phyloP scores from a whole-genome alignment of 2,329 filamentous ascomycete species.

The Onygenales sp. region DNA sequence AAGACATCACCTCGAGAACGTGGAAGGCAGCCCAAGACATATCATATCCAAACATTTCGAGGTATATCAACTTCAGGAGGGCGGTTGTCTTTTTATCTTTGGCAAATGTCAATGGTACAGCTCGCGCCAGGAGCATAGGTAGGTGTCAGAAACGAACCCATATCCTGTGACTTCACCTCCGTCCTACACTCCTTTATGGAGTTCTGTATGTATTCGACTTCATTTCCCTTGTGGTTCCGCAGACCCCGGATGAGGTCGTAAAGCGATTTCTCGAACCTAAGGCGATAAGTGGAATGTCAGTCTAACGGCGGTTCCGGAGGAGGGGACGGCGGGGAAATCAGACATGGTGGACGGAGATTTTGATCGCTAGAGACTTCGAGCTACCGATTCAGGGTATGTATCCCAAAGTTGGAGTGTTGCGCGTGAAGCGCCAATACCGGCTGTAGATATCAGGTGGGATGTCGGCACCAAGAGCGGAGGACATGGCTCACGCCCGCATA shows the following conservation, averaged over 20 bases:
- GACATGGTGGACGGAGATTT: not conserved
- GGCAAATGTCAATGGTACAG: not conserved
- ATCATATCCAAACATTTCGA: slow-evolving; percentile 98
- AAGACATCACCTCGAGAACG: slow-evolving; percentile 98
- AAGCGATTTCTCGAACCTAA: slow-evolving; percentile 96
- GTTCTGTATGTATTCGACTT: slow-evolving; percentile 90
- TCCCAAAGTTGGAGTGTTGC: not conserved
- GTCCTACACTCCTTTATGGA: slow-evolving; percentile 89
- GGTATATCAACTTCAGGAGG: slow-evolving; percentile 87
- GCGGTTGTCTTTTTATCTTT: slow-evolving; percentile 91
- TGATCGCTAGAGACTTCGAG: not conserved
- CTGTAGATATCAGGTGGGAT: not conserved
- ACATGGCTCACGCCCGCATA: not conserved
- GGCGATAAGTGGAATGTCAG: slow-evolving; percentile 1
- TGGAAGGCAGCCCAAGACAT: slow-evolving; percentile 99
- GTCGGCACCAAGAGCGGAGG: not conserved
- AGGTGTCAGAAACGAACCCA: slow-evolving; percentile 51
- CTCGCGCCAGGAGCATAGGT: slow-evolving; percentile 3
- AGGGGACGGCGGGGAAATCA: not conserved
- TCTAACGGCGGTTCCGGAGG: not conserved
- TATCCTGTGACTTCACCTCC: slow-evolving; percentile 87
- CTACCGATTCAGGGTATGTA: not conserved
- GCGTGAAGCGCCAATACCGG: not conserved
- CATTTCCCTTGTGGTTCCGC: slow-evolving; percentile 88
- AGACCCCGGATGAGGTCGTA: slow-evolving; percentile 97